A percentile compares a stretch with the other conserved stretches of the same genome.
Evolutionary conservation across 805 yeast genomes (phyloP).

Genomic region (Metschnikowia corniflorae): DNA sequence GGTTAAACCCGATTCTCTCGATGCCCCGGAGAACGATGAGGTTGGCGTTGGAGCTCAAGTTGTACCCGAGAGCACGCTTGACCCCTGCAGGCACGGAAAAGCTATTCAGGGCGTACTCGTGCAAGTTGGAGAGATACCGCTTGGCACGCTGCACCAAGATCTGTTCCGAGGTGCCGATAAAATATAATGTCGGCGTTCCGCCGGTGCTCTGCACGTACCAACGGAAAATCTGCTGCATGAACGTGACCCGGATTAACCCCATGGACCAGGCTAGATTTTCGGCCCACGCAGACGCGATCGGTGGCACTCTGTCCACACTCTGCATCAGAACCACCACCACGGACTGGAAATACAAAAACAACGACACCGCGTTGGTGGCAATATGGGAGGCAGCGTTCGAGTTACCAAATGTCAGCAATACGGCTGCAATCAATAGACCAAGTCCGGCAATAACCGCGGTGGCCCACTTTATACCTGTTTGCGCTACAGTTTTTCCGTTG

Average conservation of each 20-base stretch:
- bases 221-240: conserved; percentile 82
- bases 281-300: conserved; percentile 89
- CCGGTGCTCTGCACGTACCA: conserved; percentile 90
- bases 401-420: conserved; percentile 80
- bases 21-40: conserved; percentile 82
- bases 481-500: conserved; percentile 79
- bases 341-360: conserved; percentile 84
- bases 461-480: conserved; percentile 75
- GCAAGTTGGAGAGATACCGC: conserved; percentile 26
- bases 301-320: conserved; percentile 83
- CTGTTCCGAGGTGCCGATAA: conserved; percentile 58
- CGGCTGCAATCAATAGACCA: conserved; percentile 78
- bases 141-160: conserved; percentile 72
- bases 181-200: conserved; percentile 70
- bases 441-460: conserved; percentile 88
- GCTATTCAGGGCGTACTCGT: conserved; percentile 17
- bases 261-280: conserved; percentile 93
- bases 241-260: conserved; percentile 74
- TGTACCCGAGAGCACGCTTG: conserved; percentile 31
- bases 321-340: conserved; percentile 82
- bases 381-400: conserved; percentile 87
- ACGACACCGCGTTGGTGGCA: conserved; percentile 79
- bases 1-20: conserved; percentile 72
- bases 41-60: conserved; percentile 48
- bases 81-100: conserved; percentile 8